Base-by-base conservation (phyloP, 2,329 filamentous ascomycete genomes). In the Drechslerella coelobrocha region DNA sequence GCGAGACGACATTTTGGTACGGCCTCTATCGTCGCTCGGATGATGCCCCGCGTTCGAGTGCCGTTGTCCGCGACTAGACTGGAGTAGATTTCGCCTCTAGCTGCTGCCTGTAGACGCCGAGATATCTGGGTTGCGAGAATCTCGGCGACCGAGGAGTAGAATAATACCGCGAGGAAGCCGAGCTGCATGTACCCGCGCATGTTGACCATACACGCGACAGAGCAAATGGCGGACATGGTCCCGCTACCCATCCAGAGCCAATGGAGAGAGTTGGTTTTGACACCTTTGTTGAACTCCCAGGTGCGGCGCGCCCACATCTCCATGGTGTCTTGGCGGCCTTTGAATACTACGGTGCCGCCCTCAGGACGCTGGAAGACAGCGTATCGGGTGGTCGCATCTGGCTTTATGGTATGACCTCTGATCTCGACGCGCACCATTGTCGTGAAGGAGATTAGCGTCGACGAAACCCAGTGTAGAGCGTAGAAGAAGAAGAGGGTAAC, bases 191-290 rank as follows among this genome's bases (percentile, higher is more conserved):
- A 72, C 2, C 77, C 75, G 6, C 72, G 73, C 77, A 78, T 78
- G 31, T 78, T 78, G 17, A 78, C 77, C 77, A 78, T 78, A 56
- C 77, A 78, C 7, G 77, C 77, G n/a, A 78, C 73, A 1, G 77
- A 78, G 2, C 74, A 68, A 1, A 77, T 73, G 0, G 75, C 76
- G 1, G 75, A 74, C 19, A 77, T 23, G 1, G 76, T 75, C 1
- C 77, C 77, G 0, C 74, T 76, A 1, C 73, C 31, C 37, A 76
- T 75, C 76, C 76, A 78, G 5, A 74, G 68, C 76, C 76, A 78
- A 63, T 78, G 77, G 7, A 77, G 55, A n/a, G 21, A 45, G 14
- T 75, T 72, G 2, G 41, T 47, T n/a, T 12, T 37, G 0, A 9
- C 8, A 10, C 74, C 73, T 19, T 61, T 60, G 7, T 75, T 74